These are phyloP conservation scores for Globisporangium echinulatum DNA, from an alignment of 352 stramenopile genomes.

Conservation along the genomic window DNA sequence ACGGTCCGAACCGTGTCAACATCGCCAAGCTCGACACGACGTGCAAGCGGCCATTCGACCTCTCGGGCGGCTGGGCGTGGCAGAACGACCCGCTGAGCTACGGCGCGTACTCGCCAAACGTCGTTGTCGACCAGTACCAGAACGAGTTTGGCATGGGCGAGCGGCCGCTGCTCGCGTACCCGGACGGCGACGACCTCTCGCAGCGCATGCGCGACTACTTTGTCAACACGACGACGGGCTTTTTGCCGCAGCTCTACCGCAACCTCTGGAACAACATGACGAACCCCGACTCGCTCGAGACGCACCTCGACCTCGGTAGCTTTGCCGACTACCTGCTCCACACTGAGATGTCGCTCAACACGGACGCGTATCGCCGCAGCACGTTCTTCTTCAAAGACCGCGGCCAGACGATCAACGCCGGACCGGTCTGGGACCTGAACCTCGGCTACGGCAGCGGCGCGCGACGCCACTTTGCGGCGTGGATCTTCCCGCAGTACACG, in stretches of 20 bases:
- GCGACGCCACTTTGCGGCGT: constrained; percentile 45
- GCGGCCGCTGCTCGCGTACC: constrained; percentile 42
- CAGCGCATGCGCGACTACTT: constrained; percentile 67
- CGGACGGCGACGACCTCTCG: constrained; percentile 20
- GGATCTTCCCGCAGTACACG: constrained; percentile 51
- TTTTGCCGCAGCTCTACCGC: constrained; percentile 25
- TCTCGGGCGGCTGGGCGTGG: constrained; percentile 73
- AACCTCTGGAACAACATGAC: constrained; percentile 79
- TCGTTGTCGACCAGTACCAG: constrained; percentile 74
- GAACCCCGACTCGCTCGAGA: constrained; percentile 37
- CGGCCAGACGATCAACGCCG: constrained; percentile 64
- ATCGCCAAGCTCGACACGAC: constrained; percentile 40
- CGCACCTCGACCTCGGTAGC: too few species aligned
- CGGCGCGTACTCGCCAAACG: constrained; percentile 64
- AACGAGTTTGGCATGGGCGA: constrained; percentile 59
- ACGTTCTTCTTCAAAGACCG: constrained; percentile 74
- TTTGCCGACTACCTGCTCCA: too few species aligned
- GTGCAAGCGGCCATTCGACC: constrained; percentile 32
- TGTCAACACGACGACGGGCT: constrained; percentile 35
- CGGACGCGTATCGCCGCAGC: constrained; percentile 2
- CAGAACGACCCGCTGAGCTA: constrained; percentile 67
- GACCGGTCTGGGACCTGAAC: constrained; percentile 76
- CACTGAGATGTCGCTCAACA: too few species aligned
- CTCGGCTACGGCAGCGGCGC: constrained; percentile 71
- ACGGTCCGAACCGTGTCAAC: constrained; percentile 60